Evolutionary conservation across 768 basidiomycete genomes (phyloP).

Genomic region (Trametes gibbosa): DNA sequence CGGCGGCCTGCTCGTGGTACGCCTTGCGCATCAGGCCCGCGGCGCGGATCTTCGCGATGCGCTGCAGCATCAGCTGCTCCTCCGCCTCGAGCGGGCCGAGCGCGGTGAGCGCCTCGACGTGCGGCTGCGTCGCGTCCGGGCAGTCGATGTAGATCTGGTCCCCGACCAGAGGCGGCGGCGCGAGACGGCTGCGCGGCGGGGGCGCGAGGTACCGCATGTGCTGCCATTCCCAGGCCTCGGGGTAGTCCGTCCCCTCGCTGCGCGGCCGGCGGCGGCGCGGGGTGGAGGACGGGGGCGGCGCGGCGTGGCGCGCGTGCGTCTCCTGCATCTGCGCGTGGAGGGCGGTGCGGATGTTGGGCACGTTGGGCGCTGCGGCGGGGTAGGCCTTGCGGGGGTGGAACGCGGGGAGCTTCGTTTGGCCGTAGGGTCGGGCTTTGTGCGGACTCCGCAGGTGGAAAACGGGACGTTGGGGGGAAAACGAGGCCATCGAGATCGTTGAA

Average conservation of each 20-base stretch:
- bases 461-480: neutral
- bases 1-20: slow-evolving; percentile 8
- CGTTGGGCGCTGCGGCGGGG: neutral
- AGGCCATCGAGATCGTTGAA: neutral
- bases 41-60: neutral
- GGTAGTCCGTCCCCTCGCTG: slow-evolving; percentile 5
- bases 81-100: neutral
- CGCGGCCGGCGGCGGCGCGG: neutral
- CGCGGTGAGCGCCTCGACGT: slow-evolving; percentile 7
- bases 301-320: neutral
- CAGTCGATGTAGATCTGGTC: slow-evolving; percentile 6
- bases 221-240: neutral
- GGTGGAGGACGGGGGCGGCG: neutral
- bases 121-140: neutral
- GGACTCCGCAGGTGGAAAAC: neutral
- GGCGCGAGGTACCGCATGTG: neutral
- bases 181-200: neutral
- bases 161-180: neutral
- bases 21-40: slow-evolving; percentile 1
- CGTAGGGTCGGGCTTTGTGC: neutral
- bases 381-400: slow-evolving; percentile 11
- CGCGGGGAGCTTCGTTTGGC: slow-evolving; percentile 2
- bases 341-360: neutral
- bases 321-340: slow-evolving; percentile 3
- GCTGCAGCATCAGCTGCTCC: slow-evolving; percentile 5